These are phyloP conservation scores for Chenopodium berlandieri DNA, from an alignment of 148 eudicot genomes.

Conservation along the genomic window DNA sequence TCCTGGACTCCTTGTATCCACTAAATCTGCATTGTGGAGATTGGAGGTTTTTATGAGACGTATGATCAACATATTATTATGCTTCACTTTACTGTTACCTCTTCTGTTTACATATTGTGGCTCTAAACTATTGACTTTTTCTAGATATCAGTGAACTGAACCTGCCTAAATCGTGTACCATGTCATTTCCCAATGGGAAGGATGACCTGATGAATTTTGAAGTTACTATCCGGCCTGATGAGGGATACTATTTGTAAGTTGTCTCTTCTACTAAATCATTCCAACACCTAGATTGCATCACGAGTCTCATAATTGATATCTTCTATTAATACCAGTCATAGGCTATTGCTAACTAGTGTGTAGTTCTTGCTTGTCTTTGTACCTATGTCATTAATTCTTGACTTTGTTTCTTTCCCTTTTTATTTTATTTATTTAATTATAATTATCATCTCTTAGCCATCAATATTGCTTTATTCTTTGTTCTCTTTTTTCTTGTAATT, in stretches of 20 bases:
- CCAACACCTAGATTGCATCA: neutral
- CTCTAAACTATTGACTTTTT: slow-evolving; percentile 17
- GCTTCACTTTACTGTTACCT: neutral
- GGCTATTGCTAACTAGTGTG: neutral
- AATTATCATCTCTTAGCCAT: neutral
- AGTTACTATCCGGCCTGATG: slow-evolving; percentile 79
- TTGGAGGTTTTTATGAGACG: neutral
- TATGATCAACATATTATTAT: neutral
- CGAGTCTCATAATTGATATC: neutral
- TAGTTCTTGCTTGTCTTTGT: neutral
- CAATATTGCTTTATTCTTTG: neutral
- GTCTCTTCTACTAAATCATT: neutral
- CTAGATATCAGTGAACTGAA: slow-evolving; percentile 83
- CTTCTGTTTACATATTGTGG: neutral
- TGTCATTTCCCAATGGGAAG: slow-evolving; percentile 72
- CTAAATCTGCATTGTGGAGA: neutral
- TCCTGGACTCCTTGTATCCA: neutral
- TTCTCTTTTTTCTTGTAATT: neutral
- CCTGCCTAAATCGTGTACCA: slow-evolving; percentile 65
- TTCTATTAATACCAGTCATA: neutral
- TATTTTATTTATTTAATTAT: slow-evolving; percentile 47
- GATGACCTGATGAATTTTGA: slow-evolving; percentile 92
- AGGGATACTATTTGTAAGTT: slow-evolving; percentile 78
- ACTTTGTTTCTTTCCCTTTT: neutral
- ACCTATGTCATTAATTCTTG: neutral